Evolutionary conservation across 2,329 filamentous ascomycete genomes (phyloP), one percentile per base, ranked within the genome.

Genomic region (Tolypocladium paradoxum): DNA sequence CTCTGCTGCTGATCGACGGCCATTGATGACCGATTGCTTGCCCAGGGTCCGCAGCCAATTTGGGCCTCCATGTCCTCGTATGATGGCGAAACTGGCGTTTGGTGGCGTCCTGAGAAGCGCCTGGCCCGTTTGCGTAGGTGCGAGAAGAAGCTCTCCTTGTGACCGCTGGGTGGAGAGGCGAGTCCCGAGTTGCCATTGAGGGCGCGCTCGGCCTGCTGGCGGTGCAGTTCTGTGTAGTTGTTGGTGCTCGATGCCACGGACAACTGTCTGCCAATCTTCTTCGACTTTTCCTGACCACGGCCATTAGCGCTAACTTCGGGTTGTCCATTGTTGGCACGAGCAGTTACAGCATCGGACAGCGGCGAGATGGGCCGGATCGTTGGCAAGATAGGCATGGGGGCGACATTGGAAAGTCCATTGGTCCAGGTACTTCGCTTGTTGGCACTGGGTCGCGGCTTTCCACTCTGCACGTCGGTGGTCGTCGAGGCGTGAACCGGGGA

Each of bases 61-160:
- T 92, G 91, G n/a, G 90, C 87, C 68, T 97, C 93, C 52, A 95
- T 76, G 64, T 97, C 92, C 61, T 96, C 91, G 53, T 85, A 84
- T 45, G 79, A 82, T 9, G 90, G 87, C 20, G 90, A 88, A 54
- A 87, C 82, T 8, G 89, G 85, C 16, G 84, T 85, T 66, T 92
- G 88, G 65, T 96, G 90, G 54, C 92, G 85, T 48, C 93, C 93
- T 29, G 93, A 99, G 56, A 99, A 85, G 60, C 93, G 82, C 61
- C 93, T 83, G 31, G 95, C 93, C 50, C 92, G 85, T 71, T 99
- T 99, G 53, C 93, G 83, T 8, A 99, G 78, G 67, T 99, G 93
- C 0, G 93, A 97, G 72, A 99, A 99, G 76, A 99, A 99, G 69
- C 93, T 90, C 69, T 99, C 93, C 65, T 95, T 95, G 53, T 90